phyloP scores from a whole-genome alignment of 2,329 filamentous ascomycete species.

The Ophioceras dolichostomum region DNA sequence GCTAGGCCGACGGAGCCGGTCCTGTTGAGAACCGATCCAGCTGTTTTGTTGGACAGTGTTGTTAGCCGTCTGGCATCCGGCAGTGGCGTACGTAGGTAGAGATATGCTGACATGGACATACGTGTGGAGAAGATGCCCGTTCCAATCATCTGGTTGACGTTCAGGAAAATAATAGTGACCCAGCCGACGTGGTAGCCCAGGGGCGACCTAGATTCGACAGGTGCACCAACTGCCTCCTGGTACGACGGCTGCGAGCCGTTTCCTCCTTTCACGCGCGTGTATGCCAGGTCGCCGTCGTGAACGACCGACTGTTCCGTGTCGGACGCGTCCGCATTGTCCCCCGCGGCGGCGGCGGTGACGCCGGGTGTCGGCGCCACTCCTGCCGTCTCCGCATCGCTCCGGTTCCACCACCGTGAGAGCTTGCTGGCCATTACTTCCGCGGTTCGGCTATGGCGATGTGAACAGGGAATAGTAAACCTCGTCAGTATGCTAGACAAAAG shows the following conservation, averaged over 20 bases:
- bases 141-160: slow-evolving; percentile 50
- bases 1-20: slow-evolving; percentile 51
- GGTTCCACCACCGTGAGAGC: no score
- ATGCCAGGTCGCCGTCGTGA: slow-evolving; percentile 27
- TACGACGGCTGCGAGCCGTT: slow-evolving; percentile 11
- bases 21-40: slow-evolving; percentile 42
- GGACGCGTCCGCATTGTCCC: slow-evolving; percentile 5
- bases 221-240: slow-evolving; percentile 48
- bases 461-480: no score
- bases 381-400: no score
- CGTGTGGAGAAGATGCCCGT: slow-evolving; percentile 52
- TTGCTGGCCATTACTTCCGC: slow-evolving; percentile 11
- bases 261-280: slow-evolving; percentile 19
- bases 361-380: no score
- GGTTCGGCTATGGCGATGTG: no score
- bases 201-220: slow-evolving; percentile 44
- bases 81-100: no score
- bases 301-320: slow-evolving; percentile 15
- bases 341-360: slow-evolving; percentile 5
- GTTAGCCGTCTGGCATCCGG: background rate
- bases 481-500: no score
- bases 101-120: slow-evolving; percentile 21
- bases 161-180: slow-evolving; percentile 44
- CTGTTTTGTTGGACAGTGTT: slow-evolving; percentile 19
- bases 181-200: slow-evolving; percentile 47